Evolutionary conservation across 768 basidiomycete species (phyloP).

Genomic region (Suillus occidentalis): DNA sequence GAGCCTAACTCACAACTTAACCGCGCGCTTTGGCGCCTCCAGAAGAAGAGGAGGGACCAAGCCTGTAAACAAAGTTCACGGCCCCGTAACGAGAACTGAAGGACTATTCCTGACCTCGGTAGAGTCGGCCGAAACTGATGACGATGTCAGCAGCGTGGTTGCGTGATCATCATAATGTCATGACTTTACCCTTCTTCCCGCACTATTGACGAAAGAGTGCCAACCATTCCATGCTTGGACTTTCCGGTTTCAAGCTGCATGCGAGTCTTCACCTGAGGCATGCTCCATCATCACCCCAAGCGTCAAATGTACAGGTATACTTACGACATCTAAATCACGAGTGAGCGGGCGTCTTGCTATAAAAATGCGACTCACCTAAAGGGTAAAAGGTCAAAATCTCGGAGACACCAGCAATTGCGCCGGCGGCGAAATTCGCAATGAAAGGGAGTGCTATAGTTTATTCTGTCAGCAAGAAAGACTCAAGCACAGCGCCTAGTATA

Average conservation of each 20-base stretch:
- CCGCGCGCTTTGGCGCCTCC: conserved; percentile 97
- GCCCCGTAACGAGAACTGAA: neutral
- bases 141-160: conserved; percentile 14
- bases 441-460: conserved; percentile 72
- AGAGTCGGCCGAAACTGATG: conserved; percentile 73
- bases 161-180: conserved; percentile 13
- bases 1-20: conserved; percentile 74
- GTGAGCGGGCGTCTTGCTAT: conserved; percentile 1
- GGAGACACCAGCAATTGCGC: conserved; percentile 92
- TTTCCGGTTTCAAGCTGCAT: conserved; percentile 96
- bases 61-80: conserved; percentile 41
- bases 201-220: conserved; percentile 81
- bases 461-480: conserved; percentile 10
- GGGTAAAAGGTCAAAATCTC: conserved; percentile 87
- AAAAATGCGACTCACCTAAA: conserved; percentile 58
- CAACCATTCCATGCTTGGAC: conserved; percentile 70
- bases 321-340: conserved; percentile 77
- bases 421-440: conserved; percentile 87
- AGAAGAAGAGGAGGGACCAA: conserved; percentile 93
- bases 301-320: conserved; percentile 30
- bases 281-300: conserved; percentile 9
- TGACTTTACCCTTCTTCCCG: conserved; percentile 82
- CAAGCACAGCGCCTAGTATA: conserved; percentile 1
- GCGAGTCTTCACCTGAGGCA: conserved; percentile 86
- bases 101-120: conserved; percentile 60